Evolutionary conservation across 1,284 basidiomycete genomes (phyloP).

Genomic region (Amylostereum chailletii): DNA sequence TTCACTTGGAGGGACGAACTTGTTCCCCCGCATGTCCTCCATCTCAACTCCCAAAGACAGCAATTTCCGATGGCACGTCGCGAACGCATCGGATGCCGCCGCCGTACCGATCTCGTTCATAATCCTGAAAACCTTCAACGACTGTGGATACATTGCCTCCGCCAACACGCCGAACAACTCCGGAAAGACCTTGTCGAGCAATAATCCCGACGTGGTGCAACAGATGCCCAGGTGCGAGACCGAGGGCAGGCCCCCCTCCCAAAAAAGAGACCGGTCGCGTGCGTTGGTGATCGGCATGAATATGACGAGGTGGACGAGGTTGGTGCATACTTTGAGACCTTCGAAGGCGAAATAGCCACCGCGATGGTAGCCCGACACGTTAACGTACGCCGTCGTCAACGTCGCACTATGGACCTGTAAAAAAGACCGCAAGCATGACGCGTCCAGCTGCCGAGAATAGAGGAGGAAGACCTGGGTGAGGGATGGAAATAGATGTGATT

Average conservation of each 20-base stretch:
- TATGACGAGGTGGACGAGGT: background rate
- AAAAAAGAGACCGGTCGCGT: too few relatives aligned
- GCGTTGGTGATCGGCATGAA: background rate
- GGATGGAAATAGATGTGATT: background rate
- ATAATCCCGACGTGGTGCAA: too few relatives aligned
- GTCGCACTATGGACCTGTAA: background rate
- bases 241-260: too few relatives aligned
- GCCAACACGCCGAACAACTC: background rate
- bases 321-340: background rate
- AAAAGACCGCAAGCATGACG: background rate
- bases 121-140: background rate
- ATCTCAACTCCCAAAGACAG: background rate
- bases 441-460: background rate
- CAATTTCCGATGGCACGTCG: background rate
- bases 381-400: background rate
- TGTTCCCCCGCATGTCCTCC: background rate
- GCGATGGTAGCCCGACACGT: background rate
- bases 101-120: background rate
- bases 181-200: background rate
- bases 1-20: background rate
- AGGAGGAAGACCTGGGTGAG: background rate
- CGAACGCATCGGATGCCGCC: background rate
- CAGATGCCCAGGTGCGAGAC: too few relatives aligned
- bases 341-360: background rate
- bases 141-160: background rate